Evolutionary conservation across 805 yeast genomes (phyloP), one percentile per base, ranked within the genome.

Genomic region (Metschnikowia vanudenii): DNA sequence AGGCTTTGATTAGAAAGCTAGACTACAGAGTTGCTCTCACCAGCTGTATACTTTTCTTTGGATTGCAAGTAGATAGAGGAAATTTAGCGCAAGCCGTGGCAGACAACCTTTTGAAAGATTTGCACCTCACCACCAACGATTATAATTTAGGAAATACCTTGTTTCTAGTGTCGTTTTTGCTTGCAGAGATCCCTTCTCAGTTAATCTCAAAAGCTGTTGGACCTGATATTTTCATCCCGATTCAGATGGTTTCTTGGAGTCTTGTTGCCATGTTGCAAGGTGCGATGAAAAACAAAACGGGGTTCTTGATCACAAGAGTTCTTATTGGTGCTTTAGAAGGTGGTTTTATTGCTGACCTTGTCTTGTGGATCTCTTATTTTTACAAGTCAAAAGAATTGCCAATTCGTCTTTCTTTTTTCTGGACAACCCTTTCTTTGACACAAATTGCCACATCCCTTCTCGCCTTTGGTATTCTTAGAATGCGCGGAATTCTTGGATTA

Each of bases 101-200:
- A 0, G 88, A 80, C 52, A 74, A 78, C 52, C 53, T 83, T 54
- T 61, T 82, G 41, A 64, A 60, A 1, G 85, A 83, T 52, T 64
- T 82, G 45, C 58, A 67, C 1, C 55, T 84, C 56, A 74, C 74
- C n/a, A 80, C 84, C 12, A 66, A 77, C 54, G 78, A 83, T 47
- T 81, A 74, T 59, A 84, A 84, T 60, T 58, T 69, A 32, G 89
- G 86, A 18, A 75, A 70, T 49, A 80, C 84, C 3, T 69, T 83
- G 34, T 76, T 76, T 54, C 66, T 71, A 49, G 67, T 80, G 6
- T 68, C 76, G 39, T 83, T 84, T 56, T 60, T 82, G 42, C 55
- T 65, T 18, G 78, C 84, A 14, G 88, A 84, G 59, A 60, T 83
- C 10, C 88, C 88, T 0, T 81, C 86, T 2, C 87, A 83, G 57